phyloP scores from a whole-genome alignment of 306 rosid species.

The Cucumis cinereus region DNA sequence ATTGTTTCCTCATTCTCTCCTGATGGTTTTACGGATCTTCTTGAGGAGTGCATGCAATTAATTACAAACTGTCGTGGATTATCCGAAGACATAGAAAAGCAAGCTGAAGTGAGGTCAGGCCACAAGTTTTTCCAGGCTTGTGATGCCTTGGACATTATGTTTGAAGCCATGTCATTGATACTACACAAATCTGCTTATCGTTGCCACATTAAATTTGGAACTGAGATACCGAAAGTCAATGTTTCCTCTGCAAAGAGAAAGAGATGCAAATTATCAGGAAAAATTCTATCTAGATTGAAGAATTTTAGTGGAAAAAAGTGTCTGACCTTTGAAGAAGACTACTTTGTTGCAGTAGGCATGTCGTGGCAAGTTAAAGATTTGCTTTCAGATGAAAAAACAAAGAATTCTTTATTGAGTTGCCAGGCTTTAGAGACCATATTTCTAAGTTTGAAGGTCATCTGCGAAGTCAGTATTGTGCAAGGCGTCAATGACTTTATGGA shows the following conservation, averaged over 20 bases:
- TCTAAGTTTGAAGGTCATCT: conserved; percentile 52
- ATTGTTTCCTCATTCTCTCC: conserved; percentile 51
- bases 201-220: conserved; percentile 67
- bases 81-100: conserved; percentile 47
- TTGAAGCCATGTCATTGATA: conserved; percentile 48
- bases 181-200: conserved; percentile 71
- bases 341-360: conserved; percentile 56
- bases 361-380: conserved; percentile 85
- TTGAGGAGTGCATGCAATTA: conserved; percentile 45
- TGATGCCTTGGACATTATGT: conserved; percentile 57
- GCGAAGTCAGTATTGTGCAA: conserved; percentile 62
- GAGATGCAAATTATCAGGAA: conserved; percentile 31
- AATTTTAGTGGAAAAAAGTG: conserved; percentile 31
- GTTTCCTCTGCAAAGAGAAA: conserved; percentile 36
- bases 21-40: conserved; percentile 41
- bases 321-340: conserved; percentile 58
- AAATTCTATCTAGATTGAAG: conserved; percentile 36
- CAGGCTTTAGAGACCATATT: conserved; percentile 36
- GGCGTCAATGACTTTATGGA: conserved; percentile 50
- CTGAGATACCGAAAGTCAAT: conserved; percentile 30
- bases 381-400: conserved; percentile 38
- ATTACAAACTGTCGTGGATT: conserved; percentile 67
- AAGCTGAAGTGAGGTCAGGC: conserved; percentile 74
- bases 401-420: conserved; percentile 42
- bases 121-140: conserved; percentile 61